These are phyloP conservation scores for Avena insularis DNA, from an alignment of 176 grass and related monocot species.

Conservation along the genomic window DNA sequence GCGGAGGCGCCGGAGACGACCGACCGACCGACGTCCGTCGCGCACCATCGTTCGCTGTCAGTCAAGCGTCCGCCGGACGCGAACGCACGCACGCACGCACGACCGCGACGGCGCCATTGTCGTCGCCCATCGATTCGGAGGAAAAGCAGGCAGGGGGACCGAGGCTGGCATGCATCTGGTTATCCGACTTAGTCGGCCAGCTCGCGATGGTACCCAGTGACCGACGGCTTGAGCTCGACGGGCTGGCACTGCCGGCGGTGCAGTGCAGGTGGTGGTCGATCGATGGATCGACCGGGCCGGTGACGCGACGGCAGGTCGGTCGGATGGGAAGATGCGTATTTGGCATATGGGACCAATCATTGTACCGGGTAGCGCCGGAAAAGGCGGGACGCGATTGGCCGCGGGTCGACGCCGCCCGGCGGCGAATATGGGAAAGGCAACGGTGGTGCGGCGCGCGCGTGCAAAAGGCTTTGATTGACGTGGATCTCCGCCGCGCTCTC, in stretches of 20 bases:
- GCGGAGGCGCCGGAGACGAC: background rate
- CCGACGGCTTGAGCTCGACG: background rate
- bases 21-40: background rate
- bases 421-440: background rate
- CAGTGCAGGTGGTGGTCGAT: background rate
- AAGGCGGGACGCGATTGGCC: background rate
- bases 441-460: background rate
- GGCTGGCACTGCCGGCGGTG: background rate
- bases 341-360: background rate
- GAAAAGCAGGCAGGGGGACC: background rate
- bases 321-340: background rate
- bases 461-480: background rate
- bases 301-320: background rate
- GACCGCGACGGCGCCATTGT: constrained; percentile 8
- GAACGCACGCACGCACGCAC: background rate
- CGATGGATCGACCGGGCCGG: background rate
- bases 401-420: constrained; percentile 5
- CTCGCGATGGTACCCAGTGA: background rate
- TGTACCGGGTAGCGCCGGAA: background rate
- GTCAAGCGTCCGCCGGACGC: background rate
- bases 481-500: background rate
- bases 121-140: background rate
- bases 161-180: background rate
- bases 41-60: background rate
- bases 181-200: background rate